Evolutionary conservation across 164 flowering plant genomes (phyloP).

Genomic region (Amborella trichopoda): DNA sequence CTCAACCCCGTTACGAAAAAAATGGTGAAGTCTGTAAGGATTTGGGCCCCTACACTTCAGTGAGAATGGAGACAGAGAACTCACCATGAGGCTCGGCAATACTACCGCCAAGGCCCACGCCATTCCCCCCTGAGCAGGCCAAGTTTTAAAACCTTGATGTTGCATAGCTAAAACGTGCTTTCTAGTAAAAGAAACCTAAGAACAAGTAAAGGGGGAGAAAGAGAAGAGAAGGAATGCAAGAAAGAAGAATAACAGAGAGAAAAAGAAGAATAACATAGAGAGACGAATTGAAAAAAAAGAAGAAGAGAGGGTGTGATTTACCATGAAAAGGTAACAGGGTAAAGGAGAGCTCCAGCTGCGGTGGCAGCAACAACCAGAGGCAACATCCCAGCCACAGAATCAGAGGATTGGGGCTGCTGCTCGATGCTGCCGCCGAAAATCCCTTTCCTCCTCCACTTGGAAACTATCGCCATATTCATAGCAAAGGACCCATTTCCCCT

Average conservation of each 20-base stretch:
- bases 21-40: no score
- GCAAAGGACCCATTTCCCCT: no score
- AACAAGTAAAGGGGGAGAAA: neutral
- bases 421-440: no score
- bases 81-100: no score
- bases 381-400: slow-evolving; percentile 78
- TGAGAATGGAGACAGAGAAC: no score
- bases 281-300: neutral
- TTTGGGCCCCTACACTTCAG: no score
- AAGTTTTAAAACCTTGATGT: neutral
- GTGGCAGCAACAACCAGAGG: slow-evolving; percentile 85
- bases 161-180: neutral
- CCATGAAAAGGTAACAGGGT: slow-evolving; percentile 83
- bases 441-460: no score
- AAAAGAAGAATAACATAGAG: neutral
- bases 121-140: neutral
- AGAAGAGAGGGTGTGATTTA: slow-evolving; percentile 8
- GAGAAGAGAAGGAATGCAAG: neutral
- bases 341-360: slow-evolving; percentile 62
- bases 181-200: neutral
- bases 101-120: no score
- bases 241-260: neutral
- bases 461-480: no score
- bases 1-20: no score
- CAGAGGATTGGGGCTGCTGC: no score